phyloP scores from a whole-genome alignment of 805 yeast species.

The Brettanomyces naardenensis region DNA sequence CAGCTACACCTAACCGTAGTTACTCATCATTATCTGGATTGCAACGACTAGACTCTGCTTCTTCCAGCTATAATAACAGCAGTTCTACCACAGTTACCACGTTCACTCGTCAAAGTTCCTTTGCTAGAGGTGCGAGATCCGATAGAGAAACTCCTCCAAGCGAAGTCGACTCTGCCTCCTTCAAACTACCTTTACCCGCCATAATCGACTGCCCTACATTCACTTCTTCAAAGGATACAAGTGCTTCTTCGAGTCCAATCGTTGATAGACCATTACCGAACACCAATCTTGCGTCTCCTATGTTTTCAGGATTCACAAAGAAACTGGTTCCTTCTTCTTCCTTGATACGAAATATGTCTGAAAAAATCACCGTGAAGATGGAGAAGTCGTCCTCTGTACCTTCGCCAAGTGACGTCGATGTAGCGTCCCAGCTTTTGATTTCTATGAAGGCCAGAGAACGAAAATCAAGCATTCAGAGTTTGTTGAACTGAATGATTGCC shows the following conservation, averaged over 20 bases:
- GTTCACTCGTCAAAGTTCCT: conserved; percentile 5
- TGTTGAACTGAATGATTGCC: conserved; percentile 4
- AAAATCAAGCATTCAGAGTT: conserved; percentile 5
- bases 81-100: no score
- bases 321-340: background rate
- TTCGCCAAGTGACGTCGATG: conserved; percentile 3
- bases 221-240: background rate
- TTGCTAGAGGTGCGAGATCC: conserved; percentile 1
- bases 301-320: background rate
- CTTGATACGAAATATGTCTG: no score
- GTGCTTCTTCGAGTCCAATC: background rate
- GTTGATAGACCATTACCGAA: background rate
- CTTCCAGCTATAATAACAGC: no score
- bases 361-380: no score
- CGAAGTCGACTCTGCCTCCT: conserved; percentile 6
- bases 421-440: conserved; percentile 14
- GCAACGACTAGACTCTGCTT: no score
- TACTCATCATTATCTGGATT: no score
- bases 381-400: no score
- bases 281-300: background rate
- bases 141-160: conserved; percentile 3
- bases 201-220: conserved; percentile 6
- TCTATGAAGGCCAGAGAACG: conserved; percentile 10
- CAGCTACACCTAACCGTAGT: no score
- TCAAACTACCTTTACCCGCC: conserved; percentile 22